A percentile compares a stretch with the other conserved stretches of the same genome.
Conservation (phyloP, 2,329 filamentous ascomycete species). For the Aspergillus floridensis region DNA sequence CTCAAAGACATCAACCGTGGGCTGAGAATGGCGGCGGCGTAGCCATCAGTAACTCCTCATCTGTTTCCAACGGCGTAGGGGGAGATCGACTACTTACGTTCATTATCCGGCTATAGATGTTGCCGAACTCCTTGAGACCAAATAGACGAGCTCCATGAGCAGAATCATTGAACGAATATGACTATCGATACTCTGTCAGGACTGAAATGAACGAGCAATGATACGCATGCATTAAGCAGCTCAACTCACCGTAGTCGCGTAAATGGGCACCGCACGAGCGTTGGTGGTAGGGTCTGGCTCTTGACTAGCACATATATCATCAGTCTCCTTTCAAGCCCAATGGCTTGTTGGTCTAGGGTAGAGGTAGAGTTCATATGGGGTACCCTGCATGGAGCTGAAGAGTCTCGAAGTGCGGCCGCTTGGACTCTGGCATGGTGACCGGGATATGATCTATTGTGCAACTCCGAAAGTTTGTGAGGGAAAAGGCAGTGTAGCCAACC, state of each 20-base stretch:
- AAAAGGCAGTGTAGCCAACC: background rate
- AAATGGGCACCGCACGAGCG: slow-evolving; percentile 89
- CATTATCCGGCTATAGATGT: slow-evolving; percentile 96
- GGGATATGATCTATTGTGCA: background rate
- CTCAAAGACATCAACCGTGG: slow-evolving; percentile 93
- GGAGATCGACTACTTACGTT: slow-evolving; percentile 59
- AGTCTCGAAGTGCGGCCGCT: slow-evolving; percentile 68
- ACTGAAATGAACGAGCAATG: background rate
- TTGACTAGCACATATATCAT: slow-evolving; percentile 56
- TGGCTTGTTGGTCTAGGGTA: background rate
- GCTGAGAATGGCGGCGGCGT: slow-evolving; percentile 49
- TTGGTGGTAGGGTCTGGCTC: slow-evolving; percentile 78
- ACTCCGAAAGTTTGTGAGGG: background rate
- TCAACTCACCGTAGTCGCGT: slow-evolving; percentile 71
- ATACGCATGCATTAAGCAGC: background rate
- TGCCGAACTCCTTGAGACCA: slow-evolving; percentile 93
- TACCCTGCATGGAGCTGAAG: slow-evolving; percentile 83
- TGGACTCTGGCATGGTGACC: slow-evolving; percentile 34
- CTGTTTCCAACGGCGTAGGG: background rate
- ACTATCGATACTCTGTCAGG: slow-evolving; percentile 49
- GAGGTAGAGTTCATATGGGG: slow-evolving; percentile 23
- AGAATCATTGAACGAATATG: slow-evolving; percentile 91
- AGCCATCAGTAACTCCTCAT: background rate
- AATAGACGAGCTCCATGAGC: slow-evolving; percentile 94
- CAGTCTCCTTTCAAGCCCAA: background rate